phyloP scores from a whole-genome alignment of 2,329 filamentous ascomycete genomes.

The Hymenoscyphus fraxineus region DNA sequence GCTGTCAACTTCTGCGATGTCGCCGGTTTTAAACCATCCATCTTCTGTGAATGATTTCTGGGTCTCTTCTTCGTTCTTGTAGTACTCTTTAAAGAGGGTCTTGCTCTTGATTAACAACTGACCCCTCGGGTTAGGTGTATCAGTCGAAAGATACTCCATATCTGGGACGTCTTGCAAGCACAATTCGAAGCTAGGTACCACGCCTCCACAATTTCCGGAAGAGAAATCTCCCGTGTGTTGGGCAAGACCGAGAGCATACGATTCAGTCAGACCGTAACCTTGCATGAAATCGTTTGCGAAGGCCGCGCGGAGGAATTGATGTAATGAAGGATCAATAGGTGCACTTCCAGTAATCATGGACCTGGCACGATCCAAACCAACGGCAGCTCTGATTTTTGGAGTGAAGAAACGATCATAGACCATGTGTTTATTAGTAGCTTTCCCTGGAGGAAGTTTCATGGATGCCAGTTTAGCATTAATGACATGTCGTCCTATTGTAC shows the following conservation, averaged over 20 bases:
- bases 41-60: constrained; percentile 75
- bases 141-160: constrained; percentile 84
- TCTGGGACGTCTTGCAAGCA: constrained; percentile 87
- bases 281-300: constrained; percentile 77
- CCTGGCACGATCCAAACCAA: constrained; percentile 71
- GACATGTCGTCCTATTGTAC: constrained; percentile 74
- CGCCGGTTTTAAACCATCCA: constrained; percentile 96
- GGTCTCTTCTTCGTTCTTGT: constrained; percentile 86
- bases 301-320: constrained; percentile 81
- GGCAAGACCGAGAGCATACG: constrained; percentile 71
- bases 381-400: constrained; percentile 76
- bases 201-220: constrained; percentile 76
- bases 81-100: constrained; percentile 82
- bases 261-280: constrained; percentile 92
- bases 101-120: constrained; percentile 82
- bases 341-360: constrained; percentile 85
- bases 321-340: constrained; percentile 81
- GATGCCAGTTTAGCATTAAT: constrained; percentile 76
- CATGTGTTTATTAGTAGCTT: constrained; percentile 74
- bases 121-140: constrained; percentile 85
- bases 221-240: constrained; percentile 70
- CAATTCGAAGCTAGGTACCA: constrained; percentile 64
- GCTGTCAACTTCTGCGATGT: constrained; percentile 82
- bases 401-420: constrained; percentile 87
- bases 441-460: constrained; percentile 66